Evolutionary conservation across 2,329 filamentous ascomycete genomes (phyloP).

Genomic region (Fusarium brevicatenulatum): DNA sequence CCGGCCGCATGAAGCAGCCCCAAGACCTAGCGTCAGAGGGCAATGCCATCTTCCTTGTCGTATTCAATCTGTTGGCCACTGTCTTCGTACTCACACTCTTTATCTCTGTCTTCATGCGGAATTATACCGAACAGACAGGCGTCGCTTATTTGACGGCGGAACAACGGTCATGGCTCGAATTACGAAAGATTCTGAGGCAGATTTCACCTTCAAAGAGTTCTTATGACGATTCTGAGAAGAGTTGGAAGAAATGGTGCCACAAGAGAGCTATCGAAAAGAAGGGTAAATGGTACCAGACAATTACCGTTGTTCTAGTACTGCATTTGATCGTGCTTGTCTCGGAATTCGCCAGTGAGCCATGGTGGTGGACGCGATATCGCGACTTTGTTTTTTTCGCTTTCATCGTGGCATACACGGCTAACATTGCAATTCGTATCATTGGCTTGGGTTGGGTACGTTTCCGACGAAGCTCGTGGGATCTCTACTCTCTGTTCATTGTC

Average conservation of each 20-base stretch:
- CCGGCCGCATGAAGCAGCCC: conserved; percentile 79
- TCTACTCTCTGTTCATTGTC: conserved; percentile 86
- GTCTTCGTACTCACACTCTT: conserved; percentile 98
- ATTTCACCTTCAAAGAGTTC: conserved; percentile 95
- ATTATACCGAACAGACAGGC: conserved; percentile 98
- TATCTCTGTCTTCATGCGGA: conserved; percentile 99
- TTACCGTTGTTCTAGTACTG: conserved; percentile 81
- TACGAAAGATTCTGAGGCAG: conserved; percentile 90
- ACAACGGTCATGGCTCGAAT: conserved; percentile 94
- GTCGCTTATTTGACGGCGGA: conserved; percentile 96
- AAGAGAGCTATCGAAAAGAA: conserved; percentile 93
- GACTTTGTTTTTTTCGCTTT: conserved; percentile 83
- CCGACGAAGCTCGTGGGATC: conserved; percentile 91
- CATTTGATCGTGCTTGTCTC: conserved; percentile 86
- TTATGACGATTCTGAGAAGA: conserved; percentile 77
- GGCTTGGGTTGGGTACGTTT: conserved; percentile 94
- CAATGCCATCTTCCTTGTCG: conserved; percentile 93
- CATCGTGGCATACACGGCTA: conserved; percentile 82
- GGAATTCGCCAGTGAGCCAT: conserved; percentile 83
- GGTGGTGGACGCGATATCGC: conserved; percentile 75
- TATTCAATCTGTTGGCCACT: conserved; percentile 95
- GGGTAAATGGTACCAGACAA: conserved; percentile 86
- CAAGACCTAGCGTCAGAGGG: conserved; percentile 74
- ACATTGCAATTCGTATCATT: conserved; percentile 84
- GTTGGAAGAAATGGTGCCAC: conserved; percentile 94